Base-by-base conservation (phyloP, 2,329 filamentous ascomycete genomes). In the Thermothelomyces thermophilus region DNA sequence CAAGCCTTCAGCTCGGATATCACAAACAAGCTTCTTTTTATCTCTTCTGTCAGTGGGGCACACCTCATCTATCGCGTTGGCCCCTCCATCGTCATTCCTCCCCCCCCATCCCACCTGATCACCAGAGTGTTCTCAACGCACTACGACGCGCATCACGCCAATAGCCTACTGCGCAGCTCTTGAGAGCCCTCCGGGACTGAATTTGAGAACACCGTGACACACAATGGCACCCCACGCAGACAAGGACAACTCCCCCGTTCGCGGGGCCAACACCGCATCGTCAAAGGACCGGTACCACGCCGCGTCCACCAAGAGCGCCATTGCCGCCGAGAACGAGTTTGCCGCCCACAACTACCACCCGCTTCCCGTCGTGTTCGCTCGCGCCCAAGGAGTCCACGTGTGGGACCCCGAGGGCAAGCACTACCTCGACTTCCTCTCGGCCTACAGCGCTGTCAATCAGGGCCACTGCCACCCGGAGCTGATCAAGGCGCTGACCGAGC, bases 301-400 rank as follows among this genome's bases (percentile, higher is more conserved):
- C 48, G 68, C 86, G 17, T 90, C 91, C 22, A 90, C 90, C 37
- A 73, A 83, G 51, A 75, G 79, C 60, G 91, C 93, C 61, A 94
- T 96, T 67, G 73, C 82, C 46, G 73, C 83, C 46, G 93, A 98
- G 73, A 76, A 87, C 63, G 75, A 87, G 66, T 91, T 81, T 68
- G 93, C 93, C 43, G 93, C 93, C 42, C 93, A 98, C 80, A 98
- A 98, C 76, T 98, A 98, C 77, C 90, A 97, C 70, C 93, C 93
- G 14, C 80, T 98, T 2, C 93, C 93, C 35, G 84, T 98, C 53
- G 93, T 95, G 65, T 96, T 97, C 69, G 78, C 91, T 50, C 82
- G 83, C 58, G 93, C 90, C 36, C 79, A 84, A 62, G 93, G 91
- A 42, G 85, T 86, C 64, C 84, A 86, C 54, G 93, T 97, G 51